These are phyloP conservation scores for Zopfia rhizophila DNA, from an alignment of 2,329 filamentous ascomycete species.

Conservation along the genomic window DNA sequence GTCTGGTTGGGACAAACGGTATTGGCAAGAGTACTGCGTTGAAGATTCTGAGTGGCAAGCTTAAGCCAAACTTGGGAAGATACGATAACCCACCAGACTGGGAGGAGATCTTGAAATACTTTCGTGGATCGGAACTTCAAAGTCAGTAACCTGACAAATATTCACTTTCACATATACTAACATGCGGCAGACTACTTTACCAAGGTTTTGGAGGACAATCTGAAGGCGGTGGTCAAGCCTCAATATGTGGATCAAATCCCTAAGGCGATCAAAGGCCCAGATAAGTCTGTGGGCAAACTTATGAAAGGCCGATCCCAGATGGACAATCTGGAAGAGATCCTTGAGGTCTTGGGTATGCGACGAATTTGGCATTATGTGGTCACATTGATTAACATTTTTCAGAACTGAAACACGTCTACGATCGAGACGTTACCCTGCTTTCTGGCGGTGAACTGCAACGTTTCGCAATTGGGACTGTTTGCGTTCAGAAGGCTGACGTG, in stretches of 20 bases:
- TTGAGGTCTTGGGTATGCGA: conserved; percentile 74
- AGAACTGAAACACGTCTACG: conserved; percentile 89
- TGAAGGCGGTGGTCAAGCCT: conserved; percentile 98
- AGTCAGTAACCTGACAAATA: conserved; percentile 73
- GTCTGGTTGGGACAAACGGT: conserved; percentile 98
- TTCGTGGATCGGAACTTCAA: conserved; percentile 96
- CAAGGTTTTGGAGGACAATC: conserved; percentile 94
- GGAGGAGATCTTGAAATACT: conserved; percentile 99
- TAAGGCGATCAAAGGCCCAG: conserved; percentile 83
- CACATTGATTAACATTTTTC: conserved; percentile 16
- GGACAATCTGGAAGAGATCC: conserved; percentile 82
- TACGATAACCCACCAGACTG: conserved; percentile 98
- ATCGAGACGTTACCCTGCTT: conserved; percentile 88
- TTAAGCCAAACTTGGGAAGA: conserved; percentile 96
- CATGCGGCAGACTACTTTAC: conserved; percentile 87
- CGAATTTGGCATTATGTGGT: not conserved
- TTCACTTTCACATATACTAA: conserved; percentile 24
- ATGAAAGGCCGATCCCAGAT: conserved; percentile 81
- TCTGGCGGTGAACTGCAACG: conserved; percentile 98
- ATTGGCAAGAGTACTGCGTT: conserved; percentile 99
- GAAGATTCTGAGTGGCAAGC: conserved; percentile 97
- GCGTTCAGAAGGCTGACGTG: conserved; percentile 89
- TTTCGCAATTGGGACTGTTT: conserved; percentile 96
- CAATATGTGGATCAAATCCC: conserved; percentile 99
- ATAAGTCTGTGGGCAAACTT: conserved; percentile 82